phyloP scores from a whole-genome alignment of 768 basidiomycete genomes.

The Mycena rebaudengoi region DNA sequence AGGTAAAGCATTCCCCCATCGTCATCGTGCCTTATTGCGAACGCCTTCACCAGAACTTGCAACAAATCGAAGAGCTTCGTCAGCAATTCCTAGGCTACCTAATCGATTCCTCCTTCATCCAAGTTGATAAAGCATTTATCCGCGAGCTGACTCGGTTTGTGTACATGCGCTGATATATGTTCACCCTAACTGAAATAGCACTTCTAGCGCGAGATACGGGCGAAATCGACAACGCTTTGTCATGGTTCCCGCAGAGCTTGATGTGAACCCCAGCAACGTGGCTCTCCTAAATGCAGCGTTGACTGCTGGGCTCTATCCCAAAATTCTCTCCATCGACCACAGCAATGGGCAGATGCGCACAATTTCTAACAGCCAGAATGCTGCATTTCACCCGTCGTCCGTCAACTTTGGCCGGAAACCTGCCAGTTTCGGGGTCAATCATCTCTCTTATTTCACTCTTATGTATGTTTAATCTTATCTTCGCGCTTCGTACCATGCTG shows the following conservation, averaged over 20 bases:
- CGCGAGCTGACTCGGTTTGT: conserved; percentile 75
- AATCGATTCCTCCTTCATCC: conserved; percentile 87
- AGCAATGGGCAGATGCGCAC: conserved; percentile 74
- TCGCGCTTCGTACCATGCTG: not conserved
- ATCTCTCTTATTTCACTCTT: conserved; percentile 87
- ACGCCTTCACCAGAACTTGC: conserved; percentile 68
- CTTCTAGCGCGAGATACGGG: conserved; percentile 72
- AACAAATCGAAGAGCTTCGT: conserved; percentile 95
- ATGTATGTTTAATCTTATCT: conserved; percentile 63
- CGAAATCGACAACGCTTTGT: conserved; percentile 83
- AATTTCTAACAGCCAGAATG: conserved; percentile 81
- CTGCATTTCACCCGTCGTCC: conserved; percentile 89
- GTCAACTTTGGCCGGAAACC: conserved; percentile 82
- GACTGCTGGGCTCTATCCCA: conserved; percentile 89
- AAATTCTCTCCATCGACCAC: conserved; percentile 78
- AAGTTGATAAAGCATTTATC: conserved; percentile 68
- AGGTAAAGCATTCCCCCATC: conserved; percentile 50
- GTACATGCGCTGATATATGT: conserved; percentile 21
- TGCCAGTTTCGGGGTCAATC: conserved; percentile 75
- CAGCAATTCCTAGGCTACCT: conserved; percentile 91
- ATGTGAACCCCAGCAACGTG: conserved; percentile 72
- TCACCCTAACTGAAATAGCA: conserved; percentile 1
- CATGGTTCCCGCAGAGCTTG: conserved; percentile 71
- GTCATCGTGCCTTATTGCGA: not conserved
- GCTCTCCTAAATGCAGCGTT: conserved; percentile 83